Percentiles rank a stretch among this genome's conserved stretches.
These are phyloP conservation scores for Ascochyta fabae DNA, from an alignment of 2,329 filamentous ascomycete genomes.

Conservation along the genomic window DNA sequence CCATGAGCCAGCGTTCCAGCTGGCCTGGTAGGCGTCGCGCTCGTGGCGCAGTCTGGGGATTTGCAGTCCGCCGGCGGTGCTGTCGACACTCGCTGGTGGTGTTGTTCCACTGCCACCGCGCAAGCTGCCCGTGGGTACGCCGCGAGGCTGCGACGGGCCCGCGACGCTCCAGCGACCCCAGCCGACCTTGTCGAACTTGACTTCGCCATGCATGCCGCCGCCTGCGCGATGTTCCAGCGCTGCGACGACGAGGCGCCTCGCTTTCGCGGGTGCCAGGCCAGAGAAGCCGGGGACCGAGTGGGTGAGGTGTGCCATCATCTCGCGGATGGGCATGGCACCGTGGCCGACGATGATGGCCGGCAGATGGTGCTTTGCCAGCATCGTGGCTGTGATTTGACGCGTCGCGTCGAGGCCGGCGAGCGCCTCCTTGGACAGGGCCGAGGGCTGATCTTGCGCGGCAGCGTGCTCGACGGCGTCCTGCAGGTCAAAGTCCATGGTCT, in stretches of 20 bases:
- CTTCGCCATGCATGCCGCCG: constrained; percentile 68
- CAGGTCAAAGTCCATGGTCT: constrained; percentile 83
- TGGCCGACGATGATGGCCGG: constrained; percentile 89
- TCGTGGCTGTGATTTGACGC: constrained; percentile 80
- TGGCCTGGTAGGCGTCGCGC: constrained; percentile 58
- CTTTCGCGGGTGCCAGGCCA: constrained; percentile 85
- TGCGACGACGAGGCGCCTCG: constrained; percentile 87
- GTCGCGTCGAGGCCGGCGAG: constrained; percentile 70
- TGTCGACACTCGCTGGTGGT: constrained; percentile 58
- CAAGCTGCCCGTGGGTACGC: constrained; percentile 48
- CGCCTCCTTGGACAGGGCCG: constrained; percentile 57
- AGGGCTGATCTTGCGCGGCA: constrained; percentile 52
- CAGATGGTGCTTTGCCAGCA: constrained; percentile 89
- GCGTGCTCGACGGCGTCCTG: constrained; percentile 69
- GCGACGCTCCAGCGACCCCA: constrained; percentile 91
- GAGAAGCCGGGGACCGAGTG: constrained; percentile 93
- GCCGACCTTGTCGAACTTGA: constrained; percentile 92
- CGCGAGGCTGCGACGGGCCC: constrained; percentile 60
- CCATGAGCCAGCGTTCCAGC: constrained; percentile 74
- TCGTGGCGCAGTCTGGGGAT: constrained; percentile 50
- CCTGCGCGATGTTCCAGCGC: constrained; percentile 81
- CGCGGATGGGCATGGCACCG: constrained; percentile 89
- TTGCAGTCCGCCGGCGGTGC: constrained; percentile 51
- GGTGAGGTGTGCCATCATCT: constrained; percentile 93
- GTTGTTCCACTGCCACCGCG: constrained; percentile 46